Base-by-base conservation (phyloP, 2,329 filamentous ascomycete genomes). In the Cordyceps militaris region DNA sequence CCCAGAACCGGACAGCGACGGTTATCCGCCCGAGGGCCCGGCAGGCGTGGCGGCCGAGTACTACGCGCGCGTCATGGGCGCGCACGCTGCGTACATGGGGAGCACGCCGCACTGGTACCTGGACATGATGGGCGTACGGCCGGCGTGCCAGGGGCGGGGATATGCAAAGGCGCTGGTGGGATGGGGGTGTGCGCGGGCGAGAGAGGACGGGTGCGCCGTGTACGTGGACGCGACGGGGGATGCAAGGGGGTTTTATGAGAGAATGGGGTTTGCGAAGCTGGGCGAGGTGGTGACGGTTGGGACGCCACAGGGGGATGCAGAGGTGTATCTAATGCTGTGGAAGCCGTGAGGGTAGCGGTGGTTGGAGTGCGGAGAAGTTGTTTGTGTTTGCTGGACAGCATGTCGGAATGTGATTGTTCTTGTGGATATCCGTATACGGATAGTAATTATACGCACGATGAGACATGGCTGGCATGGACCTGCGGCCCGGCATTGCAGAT, bases 201-300 rank as follows among this genome's bases (percentile, higher is more conserved):
- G 81, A 62, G 68, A 66, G 5, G 73, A 71, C 1, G 69, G 72
- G 0, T 61, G 70, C 14, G 73, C 76, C 46, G 71, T 74, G 10
- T 83, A 77, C 64, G 65, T 83, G 1, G 79, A 82, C 59, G 76
- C 79, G 9, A 80, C 79, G 47, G 73, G 71, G 0, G 72, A 71
- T 16, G 80, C 77, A 2, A 73, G 69, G 58, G 70, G 68, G 0
- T 55, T 81, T 19, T 83, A 83, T 67, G 65, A 71, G 59, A 76
- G 71, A 61, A 70, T 75, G 62, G 80, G 79, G 3, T 83, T 79
- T 61, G 63, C 65, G 55, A 65, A 69, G 8, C 59, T 76, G 16
- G 74, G 73, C 2, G 66, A 70, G 44, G 52, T 75, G 14, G 49
- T 75, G 14, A 49, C 49, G 28, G 66, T 79, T 47, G 56, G 59